phyloP scores from a whole-genome alignment of 2,329 filamentous ascomycete genomes.

The Venturiaceae sp. region DNA sequence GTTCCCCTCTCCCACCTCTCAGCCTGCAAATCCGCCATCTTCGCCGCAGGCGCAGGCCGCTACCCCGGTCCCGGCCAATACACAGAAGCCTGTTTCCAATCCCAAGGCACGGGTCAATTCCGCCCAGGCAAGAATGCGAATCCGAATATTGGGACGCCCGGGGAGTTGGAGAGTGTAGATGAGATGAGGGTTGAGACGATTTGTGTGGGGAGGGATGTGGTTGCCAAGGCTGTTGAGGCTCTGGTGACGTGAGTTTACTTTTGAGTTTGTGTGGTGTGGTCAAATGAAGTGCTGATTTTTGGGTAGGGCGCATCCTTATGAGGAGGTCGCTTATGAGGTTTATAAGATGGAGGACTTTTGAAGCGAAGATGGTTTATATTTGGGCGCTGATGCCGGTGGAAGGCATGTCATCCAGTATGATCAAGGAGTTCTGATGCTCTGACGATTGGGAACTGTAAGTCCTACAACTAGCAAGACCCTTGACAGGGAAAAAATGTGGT shows the following conservation, averaged over 20 bases:
- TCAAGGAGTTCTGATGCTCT: too few relatives aligned
- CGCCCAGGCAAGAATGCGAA: conserved; percentile 51
- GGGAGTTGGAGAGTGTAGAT: conserved; percentile 41
- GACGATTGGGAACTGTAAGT: too few relatives aligned
- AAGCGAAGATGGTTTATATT: background rate
- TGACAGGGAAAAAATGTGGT: too few relatives aligned
- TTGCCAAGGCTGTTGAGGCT: conserved; percentile 48
- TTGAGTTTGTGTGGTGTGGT: background rate
- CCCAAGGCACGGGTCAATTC: conserved; percentile 54
- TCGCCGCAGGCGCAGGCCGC: conserved; percentile 33
- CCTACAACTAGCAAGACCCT: too few relatives aligned
- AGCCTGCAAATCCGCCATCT: conserved; percentile 33
- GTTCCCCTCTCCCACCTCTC: conserved; percentile 26
- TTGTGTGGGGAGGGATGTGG: conserved; percentile 49
- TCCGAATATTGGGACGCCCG: conserved; percentile 51
- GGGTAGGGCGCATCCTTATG: conserved; percentile 34
- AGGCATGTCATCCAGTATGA: too few relatives aligned
- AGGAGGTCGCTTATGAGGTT: conserved; percentile 35
- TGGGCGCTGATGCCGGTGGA: background rate
- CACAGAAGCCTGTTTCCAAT: conserved; percentile 31
- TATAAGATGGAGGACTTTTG: conserved; percentile 35
- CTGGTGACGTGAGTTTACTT: conserved; percentile 49
- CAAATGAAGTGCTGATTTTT: conserved; percentile 2
- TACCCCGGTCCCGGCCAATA: conserved; percentile 32
- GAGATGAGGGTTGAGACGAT: conserved; percentile 52